Base-by-base conservation (phyloP, 2,329 filamentous ascomycete species). In the Mycocentrospora acerina region DNA sequence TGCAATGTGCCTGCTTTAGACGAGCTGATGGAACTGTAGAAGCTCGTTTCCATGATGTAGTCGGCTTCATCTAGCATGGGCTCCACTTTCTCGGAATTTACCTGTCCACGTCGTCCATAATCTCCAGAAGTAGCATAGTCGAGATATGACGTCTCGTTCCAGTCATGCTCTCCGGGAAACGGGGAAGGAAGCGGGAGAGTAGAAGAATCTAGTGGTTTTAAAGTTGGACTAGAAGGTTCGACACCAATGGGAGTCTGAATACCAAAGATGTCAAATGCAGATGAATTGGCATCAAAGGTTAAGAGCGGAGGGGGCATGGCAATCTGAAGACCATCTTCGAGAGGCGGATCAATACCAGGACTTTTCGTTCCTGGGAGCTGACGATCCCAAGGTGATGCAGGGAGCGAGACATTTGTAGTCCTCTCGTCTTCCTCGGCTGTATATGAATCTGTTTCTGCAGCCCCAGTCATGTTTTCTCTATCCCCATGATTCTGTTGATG, bases 171-270 rank as follows among this genome's bases (percentile, higher is more conserved):
- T 0, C 55, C 62, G 4, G 66, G 66, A 30, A 68, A 68, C 0
- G 66, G 66, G 2, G 66, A 68, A 15, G 64, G 64, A 12, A 68
- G 42, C n/a, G 66, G 64, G 3, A 68, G 51, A 1, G 62, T 64
- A 14, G 61, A 53, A 6, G 64, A 66, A 22, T 64, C 61, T 9
- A 64, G 43, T 0, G 66, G 64, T 16, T 55, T 51, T 7, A 67
- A 40, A 4, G 53, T 59, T 29, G 64, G 64, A 40, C 62, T 67
- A 22, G 46, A 48, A n/a, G 64, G 64, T 39, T 63, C 60, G 39
- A 40, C 51, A 22, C 58, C 61, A 25, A 64, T 53, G 2, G 64
- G 64, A 11, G 62, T 65, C 28, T 60, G 37, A 24, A 60, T 14
- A 7, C 51, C 58, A 10, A 46, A 44, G 2, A 29, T n/a, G 3